These are phyloP conservation scores for Physaria fendleri DNA, from an alignment of 345 rosid genomes.

Conservation along the genomic window DNA sequence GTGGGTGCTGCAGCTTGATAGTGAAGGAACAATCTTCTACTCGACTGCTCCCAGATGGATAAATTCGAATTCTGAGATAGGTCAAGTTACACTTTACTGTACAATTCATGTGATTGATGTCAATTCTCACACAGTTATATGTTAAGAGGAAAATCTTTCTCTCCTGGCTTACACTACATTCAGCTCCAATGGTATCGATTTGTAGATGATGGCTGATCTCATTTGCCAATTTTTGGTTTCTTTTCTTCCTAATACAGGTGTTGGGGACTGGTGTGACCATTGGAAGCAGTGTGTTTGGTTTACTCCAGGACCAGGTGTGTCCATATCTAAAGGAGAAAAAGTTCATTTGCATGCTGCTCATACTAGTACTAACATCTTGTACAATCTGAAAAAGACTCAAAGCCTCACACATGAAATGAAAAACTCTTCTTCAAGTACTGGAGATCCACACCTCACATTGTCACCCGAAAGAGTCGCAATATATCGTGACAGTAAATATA, in stretches of 20 bases:
- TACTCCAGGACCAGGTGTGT: constrained; percentile 48
- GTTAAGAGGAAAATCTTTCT: neutral
- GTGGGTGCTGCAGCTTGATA: constrained; percentile 95
- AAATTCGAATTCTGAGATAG: constrained; percentile 35
- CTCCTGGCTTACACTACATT: neutral
- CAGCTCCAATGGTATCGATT: neutral
- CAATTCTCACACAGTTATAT: neutral
- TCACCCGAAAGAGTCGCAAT: constrained; percentile 73
- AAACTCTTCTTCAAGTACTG: constrained; percentile 19
- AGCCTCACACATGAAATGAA: constrained; percentile 23
- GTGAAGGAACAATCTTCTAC: constrained; percentile 71
- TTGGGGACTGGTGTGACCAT: constrained; percentile 82
- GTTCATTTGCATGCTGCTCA: constrained; percentile 59
- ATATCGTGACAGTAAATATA: constrained; percentile 67
- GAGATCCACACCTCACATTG: constrained; percentile 48
- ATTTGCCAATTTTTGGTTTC: neutral
- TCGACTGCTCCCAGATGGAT: constrained; percentile 93
- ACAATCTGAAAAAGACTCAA: constrained; percentile 42
- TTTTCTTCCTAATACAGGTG: constrained; percentile 34
- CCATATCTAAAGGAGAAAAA: constrained; percentile 49
- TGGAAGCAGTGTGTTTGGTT: constrained; percentile 99
- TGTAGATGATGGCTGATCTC: neutral
- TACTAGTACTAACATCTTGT: constrained; percentile 51
- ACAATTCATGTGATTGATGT: neutral
- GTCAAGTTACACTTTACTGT: constrained; percentile 32